A percentile compares a stretch with the other conserved stretches of the same genome.
Conservation (phyloP, 116 monocot genomes). For the Phalaenopsis hybrid region DNA sequence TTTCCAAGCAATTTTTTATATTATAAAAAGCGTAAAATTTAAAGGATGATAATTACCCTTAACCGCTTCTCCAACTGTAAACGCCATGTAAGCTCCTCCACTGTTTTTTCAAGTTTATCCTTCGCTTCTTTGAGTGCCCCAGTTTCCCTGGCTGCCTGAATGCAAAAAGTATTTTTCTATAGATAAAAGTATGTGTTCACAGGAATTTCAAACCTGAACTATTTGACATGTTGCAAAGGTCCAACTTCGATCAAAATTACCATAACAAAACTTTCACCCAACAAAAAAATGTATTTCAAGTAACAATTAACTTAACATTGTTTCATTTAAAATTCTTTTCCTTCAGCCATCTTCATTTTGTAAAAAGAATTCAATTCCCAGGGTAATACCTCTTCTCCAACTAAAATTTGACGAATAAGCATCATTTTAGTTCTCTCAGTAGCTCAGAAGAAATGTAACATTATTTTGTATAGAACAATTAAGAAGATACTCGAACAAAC, state of each 20-base stretch:
- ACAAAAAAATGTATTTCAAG: not conserved
- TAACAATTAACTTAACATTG: not conserved
- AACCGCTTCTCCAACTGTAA: constrained; percentile 83
- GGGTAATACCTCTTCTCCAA: not conserved
- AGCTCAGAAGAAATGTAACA: not conserved
- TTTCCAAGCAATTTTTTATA: not conserved
- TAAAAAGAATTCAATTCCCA: not conserved
- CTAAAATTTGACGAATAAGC: not conserved
- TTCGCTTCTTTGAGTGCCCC: constrained; percentile 99
- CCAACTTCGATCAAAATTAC: not conserved
- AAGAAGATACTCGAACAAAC: too few relatives aligned
- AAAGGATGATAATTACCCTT: constrained; percentile 48
- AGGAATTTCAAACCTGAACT: not conserved
- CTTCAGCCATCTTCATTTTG: not conserved
- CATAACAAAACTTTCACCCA: not conserved
- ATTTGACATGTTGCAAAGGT: not conserved
- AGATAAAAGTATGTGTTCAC: not conserved
- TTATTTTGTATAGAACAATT: too few relatives aligned
- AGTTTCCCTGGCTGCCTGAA: constrained; percentile 92
- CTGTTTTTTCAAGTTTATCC: constrained; percentile 97
- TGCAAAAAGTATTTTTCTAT: not conserved
- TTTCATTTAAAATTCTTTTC: not conserved
- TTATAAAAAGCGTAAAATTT: not conserved
- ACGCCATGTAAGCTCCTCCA: constrained; percentile 97
- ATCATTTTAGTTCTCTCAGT: not conserved